Conservation (phyloP, 345 rosid genomes). For the Euphorbia lathyris region DNA sequence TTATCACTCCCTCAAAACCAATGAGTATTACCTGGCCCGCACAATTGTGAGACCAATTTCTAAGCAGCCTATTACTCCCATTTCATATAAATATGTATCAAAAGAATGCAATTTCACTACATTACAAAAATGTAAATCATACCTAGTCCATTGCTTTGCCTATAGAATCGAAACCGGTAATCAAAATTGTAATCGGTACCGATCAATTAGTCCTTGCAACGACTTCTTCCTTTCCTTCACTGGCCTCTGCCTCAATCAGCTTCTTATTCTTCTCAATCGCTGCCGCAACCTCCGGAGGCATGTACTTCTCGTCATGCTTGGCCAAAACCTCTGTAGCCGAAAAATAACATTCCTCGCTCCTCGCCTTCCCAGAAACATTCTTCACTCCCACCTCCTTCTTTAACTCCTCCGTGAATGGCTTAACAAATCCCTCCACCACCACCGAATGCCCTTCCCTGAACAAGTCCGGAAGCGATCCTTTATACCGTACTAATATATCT, state of each 20-base stretch:
- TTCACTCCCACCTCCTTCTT: constrained; percentile 46
- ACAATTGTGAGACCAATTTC: background rate
- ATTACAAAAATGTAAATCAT: constrained; percentile 2
- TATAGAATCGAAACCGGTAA: background rate
- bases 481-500: constrained; percentile 71
- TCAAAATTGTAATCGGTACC: background rate
- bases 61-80: background rate
- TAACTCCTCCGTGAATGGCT: constrained; percentile 61
- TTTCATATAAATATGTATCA: background rate
- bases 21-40: constrained; percentile 2
- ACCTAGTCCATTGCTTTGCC: background rate
- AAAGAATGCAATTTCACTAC: background rate
- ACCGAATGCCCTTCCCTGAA: constrained; percentile 95
- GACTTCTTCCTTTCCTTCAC: constrained; percentile 15
- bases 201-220: constrained; percentile 27
- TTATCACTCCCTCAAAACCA: constrained; percentile 1
- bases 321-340: constrained; percentile 86
- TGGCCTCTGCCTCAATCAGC: constrained; percentile 52
- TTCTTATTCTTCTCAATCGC: constrained; percentile 96
- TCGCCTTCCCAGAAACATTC: constrained; percentile 65
- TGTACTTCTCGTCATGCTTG: constrained; percentile 98
- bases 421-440: constrained; percentile 88
- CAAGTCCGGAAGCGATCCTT: constrained; percentile 83
- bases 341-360: constrained; percentile 62
- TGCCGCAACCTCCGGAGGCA: constrained; percentile 92